Percentiles rank a stretch among this genome's conserved stretches.
Evolutionary conservation across 73 alveolate genomes (phyloP).

Genomic region (Durusdinium trenchii): DNA sequence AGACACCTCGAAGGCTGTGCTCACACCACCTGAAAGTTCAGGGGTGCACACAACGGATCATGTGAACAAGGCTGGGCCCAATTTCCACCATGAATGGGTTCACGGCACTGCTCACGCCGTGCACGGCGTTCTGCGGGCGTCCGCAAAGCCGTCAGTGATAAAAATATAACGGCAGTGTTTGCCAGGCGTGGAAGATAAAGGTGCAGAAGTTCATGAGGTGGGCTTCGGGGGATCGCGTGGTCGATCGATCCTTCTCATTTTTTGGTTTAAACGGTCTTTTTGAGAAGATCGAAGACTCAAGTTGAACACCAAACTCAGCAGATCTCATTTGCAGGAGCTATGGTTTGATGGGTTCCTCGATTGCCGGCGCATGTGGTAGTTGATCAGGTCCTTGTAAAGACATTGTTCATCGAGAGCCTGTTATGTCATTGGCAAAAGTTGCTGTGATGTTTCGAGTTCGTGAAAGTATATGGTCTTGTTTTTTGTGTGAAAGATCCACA

Average conservation of each 20-base stretch:
- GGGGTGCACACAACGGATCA: conserved; percentile 84
- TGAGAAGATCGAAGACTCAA: too few species aligned
- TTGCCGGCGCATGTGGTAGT: too few species aligned
- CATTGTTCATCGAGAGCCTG: too few species aligned
- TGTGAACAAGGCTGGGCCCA: conserved; percentile 56
- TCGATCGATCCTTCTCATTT: not conserved
- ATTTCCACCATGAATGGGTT: not conserved
- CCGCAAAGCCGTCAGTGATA: not conserved
- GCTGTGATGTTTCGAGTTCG: too few species aligned
- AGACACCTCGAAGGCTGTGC: conserved; percentile 45
- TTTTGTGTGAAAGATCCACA: too few species aligned
- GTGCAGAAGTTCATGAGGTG: conserved; percentile 55
- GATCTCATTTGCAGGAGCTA: too few species aligned
- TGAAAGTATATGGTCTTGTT: too few species aligned
- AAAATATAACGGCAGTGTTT: not conserved
- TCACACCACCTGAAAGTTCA: conserved; percentile 69
- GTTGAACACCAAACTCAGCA: too few species aligned
- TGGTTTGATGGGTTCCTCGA: too few species aligned
- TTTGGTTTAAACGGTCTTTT: not conserved
- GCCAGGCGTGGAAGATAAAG: conserved; percentile 84
- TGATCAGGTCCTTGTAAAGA: too few species aligned
- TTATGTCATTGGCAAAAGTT: too few species aligned
- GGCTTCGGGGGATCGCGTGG: not conserved
- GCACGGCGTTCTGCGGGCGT: not conserved
- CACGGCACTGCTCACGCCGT: not conserved